Conservation (phyloP, 2,329 filamentous ascomycete species). For the Myriosclerotinia duriaeana region DNA sequence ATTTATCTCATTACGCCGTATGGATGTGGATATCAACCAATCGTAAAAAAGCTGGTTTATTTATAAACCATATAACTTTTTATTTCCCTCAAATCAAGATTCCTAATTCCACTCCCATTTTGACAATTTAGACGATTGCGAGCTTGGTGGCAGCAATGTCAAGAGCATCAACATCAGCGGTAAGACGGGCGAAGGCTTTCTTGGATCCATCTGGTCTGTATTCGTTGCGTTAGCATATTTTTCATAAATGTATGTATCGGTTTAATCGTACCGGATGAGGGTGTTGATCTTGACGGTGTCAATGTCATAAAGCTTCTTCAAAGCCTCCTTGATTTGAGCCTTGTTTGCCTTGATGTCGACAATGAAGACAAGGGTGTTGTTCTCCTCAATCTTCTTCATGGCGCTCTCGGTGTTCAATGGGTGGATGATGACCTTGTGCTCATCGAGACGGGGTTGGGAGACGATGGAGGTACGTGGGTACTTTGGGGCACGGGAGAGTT, state of each 20-base stretch:
- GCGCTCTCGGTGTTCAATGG: slow-evolving; percentile 99
- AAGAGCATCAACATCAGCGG: slow-evolving; percentile 93
- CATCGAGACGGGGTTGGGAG: slow-evolving; percentile 86
- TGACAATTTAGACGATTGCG: slow-evolving; percentile 78
- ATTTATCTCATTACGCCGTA: slow-evolving; percentile 39
- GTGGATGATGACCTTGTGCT: slow-evolving; percentile 97
- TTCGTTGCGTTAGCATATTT: slow-evolving; percentile 27
- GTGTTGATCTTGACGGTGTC: slow-evolving; percentile 99
- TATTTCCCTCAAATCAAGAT: slow-evolving; percentile 36
- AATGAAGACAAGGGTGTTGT: slow-evolving; percentile 99
- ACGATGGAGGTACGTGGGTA: slow-evolving; percentile 96
- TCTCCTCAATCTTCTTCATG: slow-evolving; percentile 99
- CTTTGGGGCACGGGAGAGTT: slow-evolving; percentile 86
- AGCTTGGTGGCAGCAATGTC: slow-evolving; percentile 99
- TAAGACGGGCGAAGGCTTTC: slow-evolving; percentile 98
- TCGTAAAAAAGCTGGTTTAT: slow-evolving; percentile 23
- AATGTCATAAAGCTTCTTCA: slow-evolving; percentile 99
- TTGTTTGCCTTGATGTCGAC: slow-evolving; percentile 98
- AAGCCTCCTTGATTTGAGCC: slow-evolving; percentile 95
- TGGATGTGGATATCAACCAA: slow-evolving; percentile 38
- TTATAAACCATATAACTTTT: slow-evolving; percentile 19
- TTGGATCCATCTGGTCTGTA: slow-evolving; percentile 88
- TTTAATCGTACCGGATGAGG: slow-evolving; percentile 76
- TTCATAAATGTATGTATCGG: background rate
- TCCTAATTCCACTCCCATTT: slow-evolving; percentile 47